phyloP scores from a whole-genome alignment of 345 rosid genomes.

The Murraya paniculata region DNA sequence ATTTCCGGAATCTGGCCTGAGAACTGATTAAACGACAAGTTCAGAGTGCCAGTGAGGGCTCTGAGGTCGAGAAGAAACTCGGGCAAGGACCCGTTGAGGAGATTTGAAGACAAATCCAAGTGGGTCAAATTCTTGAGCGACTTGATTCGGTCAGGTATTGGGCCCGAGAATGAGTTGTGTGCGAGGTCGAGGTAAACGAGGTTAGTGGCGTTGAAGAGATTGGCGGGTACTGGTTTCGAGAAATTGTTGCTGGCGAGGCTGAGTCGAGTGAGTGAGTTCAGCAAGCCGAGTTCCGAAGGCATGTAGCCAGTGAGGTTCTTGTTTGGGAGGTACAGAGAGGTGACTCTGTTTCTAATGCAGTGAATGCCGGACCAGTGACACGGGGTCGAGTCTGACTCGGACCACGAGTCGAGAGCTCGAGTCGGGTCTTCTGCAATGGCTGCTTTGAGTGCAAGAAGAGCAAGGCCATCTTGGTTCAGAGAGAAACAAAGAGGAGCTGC shows the following conservation, averaged over 20 bases:
- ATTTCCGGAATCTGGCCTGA: conserved; percentile 72
- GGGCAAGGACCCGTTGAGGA: conserved; percentile 71
- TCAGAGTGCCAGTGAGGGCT: conserved; percentile 66
- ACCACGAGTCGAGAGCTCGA: conserved; percentile 56
- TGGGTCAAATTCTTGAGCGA: conserved; percentile 48
- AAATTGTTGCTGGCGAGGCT: conserved; percentile 63
- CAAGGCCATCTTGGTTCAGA: conserved; percentile 72
- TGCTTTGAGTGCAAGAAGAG: conserved; percentile 84
- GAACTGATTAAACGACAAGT: conserved; percentile 65
- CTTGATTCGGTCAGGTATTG: conserved; percentile 51
- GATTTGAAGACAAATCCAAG: conserved; percentile 71
- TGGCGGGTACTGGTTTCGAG: conserved; percentile 55
- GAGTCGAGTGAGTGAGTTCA: conserved; percentile 60
- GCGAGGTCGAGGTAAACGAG: conserved; percentile 69
- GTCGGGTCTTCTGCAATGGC: conserved; percentile 70
- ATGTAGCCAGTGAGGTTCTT: conserved; percentile 64
- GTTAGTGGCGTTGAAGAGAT: conserved; percentile 52
- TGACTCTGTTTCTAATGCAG: conserved; percentile 62
- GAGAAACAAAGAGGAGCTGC: conserved; percentile 27
- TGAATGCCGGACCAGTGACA: conserved; percentile 79
- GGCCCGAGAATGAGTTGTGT: conserved; percentile 65
- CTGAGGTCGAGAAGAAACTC: conserved; percentile 52
- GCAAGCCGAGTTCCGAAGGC: conserved; percentile 84
- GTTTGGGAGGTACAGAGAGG: conserved; percentile 54
- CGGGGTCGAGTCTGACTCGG: conserved; percentile 67